Evolutionary conservation across 495 filamentous ascomycete genomes (phyloP), one percentile per base, ranked within the genome.

Genomic region (Trichoderma gamsii): DNA sequence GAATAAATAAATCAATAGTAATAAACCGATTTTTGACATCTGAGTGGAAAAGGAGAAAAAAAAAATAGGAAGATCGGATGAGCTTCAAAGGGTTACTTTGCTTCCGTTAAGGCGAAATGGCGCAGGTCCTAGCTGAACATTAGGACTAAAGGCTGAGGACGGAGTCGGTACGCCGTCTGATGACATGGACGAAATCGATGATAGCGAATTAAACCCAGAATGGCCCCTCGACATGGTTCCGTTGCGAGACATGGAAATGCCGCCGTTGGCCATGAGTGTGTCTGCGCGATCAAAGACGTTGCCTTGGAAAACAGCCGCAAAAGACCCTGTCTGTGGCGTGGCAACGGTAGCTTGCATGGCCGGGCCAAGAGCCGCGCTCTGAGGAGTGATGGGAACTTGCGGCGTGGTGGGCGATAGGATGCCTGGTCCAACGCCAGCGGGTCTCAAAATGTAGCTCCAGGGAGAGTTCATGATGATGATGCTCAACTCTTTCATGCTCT

Each of bases 321-420:
- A 90, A 0, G 79, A 79, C 4, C 83, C 87, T 76, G 85, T 90
- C 66, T 86, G 87, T 29, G 90, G 90, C 0, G 89, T 92, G 38
- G 92, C 92, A 23, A 97, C 88, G 0, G 93, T 97, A 2, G 93
- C 92, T 75, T 95, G 91, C 18, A 91, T 92, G 46, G 93, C 93
- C 9, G 92, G 88, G 13, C 91, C 90, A 4, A 93, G 81, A 16
- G 90, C 90, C 9, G 90, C 90, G 71, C 88, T 91, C 63, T 91
- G 78, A 7, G 90, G 90, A 38, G 79, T 86, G 81, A 86, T 85
- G 2, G 84, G 83, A 41, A 85, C 70, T 41, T 80, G 75, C 32
- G 68, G 68, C 27, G 64, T 67, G 13, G 69, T 66, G 29, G 66
- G 51, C 43, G 65, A 66, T 18, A 66, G 65, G 29, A 23, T n/a